These are phyloP conservation scores for Jamesozyma hellenica DNA, from an alignment of 805 yeast genomes.

Conservation along the genomic window DNA sequence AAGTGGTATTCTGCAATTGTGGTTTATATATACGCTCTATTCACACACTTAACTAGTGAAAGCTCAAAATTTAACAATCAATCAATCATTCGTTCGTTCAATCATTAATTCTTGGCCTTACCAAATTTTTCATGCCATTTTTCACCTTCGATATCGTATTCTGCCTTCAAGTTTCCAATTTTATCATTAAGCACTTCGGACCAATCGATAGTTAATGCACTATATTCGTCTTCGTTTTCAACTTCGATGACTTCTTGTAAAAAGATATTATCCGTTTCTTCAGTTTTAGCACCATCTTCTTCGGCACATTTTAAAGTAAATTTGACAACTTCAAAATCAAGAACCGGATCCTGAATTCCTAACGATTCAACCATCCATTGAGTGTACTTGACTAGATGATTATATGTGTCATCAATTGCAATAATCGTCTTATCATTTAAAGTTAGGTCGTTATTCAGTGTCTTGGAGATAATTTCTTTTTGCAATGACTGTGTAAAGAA, in stretches of 20 bases:
- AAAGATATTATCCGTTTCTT: conserved; percentile 25
- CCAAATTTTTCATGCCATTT: conserved; percentile 22
- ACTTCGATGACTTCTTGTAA: conserved; percentile 26
- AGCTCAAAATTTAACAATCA: too few species aligned
- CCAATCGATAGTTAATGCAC: conserved; percentile 20
- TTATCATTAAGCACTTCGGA: conserved; percentile 14
- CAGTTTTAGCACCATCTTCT: conserved; percentile 22
- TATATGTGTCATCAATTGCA: conserved; percentile 23
- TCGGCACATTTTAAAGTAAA: conserved; percentile 25
- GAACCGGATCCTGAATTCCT: conserved; percentile 10
- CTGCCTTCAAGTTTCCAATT: conserved; percentile 8
- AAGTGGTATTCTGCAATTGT: too few species aligned
- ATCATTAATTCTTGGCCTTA: conserved; percentile 9
- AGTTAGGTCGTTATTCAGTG: conserved; percentile 22
- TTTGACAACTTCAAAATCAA: conserved; percentile 24
- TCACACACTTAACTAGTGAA: too few species aligned
- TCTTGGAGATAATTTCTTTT: conserved; percentile 28
- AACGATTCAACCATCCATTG: conserved; percentile 30
- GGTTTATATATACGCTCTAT: too few species aligned
- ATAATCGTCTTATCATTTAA: conserved; percentile 16
- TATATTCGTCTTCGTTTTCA: conserved; percentile 16
- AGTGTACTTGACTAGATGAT: conserved; percentile 27
- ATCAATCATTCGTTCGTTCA: too few species aligned
- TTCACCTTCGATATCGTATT: conserved; percentile 12
- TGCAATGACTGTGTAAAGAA: conserved; percentile 26